Percentiles rank a stretch among this genome's conserved stretches.
Evolutionary conservation across 164 flowering plant species (phyloP).

Genomic region (Aristolochia contorta): DNA sequence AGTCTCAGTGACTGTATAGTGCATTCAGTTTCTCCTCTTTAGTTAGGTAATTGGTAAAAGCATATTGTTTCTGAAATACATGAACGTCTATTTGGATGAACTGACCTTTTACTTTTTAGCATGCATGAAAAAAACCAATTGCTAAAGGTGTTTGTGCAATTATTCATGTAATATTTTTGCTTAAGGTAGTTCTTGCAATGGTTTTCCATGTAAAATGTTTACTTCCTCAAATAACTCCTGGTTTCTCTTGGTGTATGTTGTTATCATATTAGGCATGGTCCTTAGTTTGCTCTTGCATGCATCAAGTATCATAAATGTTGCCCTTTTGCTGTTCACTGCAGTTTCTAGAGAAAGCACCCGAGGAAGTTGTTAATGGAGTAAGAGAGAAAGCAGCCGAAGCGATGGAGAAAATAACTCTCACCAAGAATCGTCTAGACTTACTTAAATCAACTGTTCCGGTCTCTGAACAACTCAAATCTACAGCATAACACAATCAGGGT

Average conservation of each 20-base stretch:
- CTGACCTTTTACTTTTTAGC: no score
- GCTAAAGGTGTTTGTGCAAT: background rate
- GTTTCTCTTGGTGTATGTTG: background rate
- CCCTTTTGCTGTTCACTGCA: slow-evolving; percentile 18
- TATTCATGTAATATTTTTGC: background rate
- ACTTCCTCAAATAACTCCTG: background rate
- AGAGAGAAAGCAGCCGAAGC: slow-evolving; percentile 75
- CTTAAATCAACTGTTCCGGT: slow-evolving; percentile 52
- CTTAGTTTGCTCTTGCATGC: background rate
- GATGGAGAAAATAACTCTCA: slow-evolving; percentile 78
- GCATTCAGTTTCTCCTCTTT: no score
- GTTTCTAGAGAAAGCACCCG: slow-evolving; percentile 91
- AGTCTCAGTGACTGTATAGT: background rate
- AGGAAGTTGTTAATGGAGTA: slow-evolving; percentile 66
- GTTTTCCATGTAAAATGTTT: background rate
- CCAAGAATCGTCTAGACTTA: slow-evolving; percentile 57
- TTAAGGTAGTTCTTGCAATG: no score
- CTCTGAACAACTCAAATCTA: slow-evolving; percentile 12
- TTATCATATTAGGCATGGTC: background rate
- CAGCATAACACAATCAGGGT: slow-evolving; percentile 10
- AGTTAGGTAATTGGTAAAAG: no score
- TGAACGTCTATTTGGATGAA: no score
- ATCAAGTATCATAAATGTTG: background rate
- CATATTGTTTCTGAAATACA: no score
- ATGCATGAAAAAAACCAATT: background rate